Evolutionary conservation across 176 grass and related monocot genomes (phyloP).

Genomic region (Alloteropsis semialata): DNA sequence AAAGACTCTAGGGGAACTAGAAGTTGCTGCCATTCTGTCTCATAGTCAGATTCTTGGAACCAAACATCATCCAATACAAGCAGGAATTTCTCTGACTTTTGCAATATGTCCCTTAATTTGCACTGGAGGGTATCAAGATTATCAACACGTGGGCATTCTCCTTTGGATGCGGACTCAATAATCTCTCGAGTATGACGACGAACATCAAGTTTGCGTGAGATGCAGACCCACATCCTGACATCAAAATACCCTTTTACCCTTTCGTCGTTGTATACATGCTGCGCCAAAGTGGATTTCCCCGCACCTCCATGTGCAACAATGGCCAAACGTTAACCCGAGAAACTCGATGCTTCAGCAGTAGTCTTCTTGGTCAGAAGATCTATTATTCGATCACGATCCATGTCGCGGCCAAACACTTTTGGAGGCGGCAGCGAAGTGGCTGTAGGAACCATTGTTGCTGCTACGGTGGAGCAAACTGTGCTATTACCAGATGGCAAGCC

Average conservation of each 20-base stretch:
- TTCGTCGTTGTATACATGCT: neutral
- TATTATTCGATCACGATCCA: neutral
- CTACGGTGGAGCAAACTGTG: fast-evolving
- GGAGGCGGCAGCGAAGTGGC: neutral
- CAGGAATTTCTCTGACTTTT: neutral
- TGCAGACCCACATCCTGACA: conserved; percentile 27
- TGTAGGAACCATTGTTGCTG: neutral
- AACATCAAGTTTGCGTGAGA: conserved; percentile 12
- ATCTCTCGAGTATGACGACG: neutral
- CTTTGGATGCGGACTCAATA: neutral
- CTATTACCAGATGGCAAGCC: neutral
- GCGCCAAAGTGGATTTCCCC: conserved; percentile 6
- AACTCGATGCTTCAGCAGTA: neutral
- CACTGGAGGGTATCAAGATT: conserved; percentile 12
- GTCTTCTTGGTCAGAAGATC: neutral
- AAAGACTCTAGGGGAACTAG: conserved; percentile 7
- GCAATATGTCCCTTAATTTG: neutral
- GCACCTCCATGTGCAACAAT: neutral
- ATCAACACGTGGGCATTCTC: neutral
- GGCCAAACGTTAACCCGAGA: neutral
- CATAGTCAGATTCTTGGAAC: neutral
- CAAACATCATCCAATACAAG: conserved; percentile 19
- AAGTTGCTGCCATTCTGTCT: neutral
- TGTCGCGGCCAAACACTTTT: neutral
- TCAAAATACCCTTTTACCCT: neutral